Evolutionary conservation across 2,329 filamentous ascomycete genomes (phyloP), one percentile per base, ranked within the genome.

Genomic region (Neofusicoccum kwambonambiense): DNA sequence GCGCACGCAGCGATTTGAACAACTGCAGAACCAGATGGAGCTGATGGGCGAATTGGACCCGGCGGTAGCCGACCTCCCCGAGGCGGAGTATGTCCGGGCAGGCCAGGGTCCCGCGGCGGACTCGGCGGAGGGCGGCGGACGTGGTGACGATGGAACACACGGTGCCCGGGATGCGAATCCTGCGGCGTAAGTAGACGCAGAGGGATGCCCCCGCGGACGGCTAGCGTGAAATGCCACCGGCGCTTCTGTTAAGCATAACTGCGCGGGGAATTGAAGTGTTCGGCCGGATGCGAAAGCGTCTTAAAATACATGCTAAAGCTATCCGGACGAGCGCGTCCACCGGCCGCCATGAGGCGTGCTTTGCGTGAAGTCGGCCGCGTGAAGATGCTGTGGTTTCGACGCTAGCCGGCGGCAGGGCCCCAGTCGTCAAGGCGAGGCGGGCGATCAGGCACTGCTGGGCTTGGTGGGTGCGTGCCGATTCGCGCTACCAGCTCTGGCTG

Each of bases 1-100:
- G 62, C 51, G 70, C 6, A 70, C 71, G 19, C 68, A 71, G 56
- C 57, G 72, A 19, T 68, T 74, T 64, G 67, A 71, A 67, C 64
- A 70, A 47, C 60, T 75, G 54, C 69, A 72, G 65, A 64, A 70
- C 52, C 68, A 67, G 47, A 69, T 74, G 12, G 64, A 64, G 27
- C 22, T 58, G 39, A 34, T 65, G 47, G 63, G 42, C 12, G 54
- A 56, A 31, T 37, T 60, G 11, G 63, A 65, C 2, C 44, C 45
- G n/a, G 31, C 50, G 22, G 27, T 22, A 9, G 61, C 61, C 4
- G 61, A 52, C 19, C 52, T 60, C 15, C 54, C 45, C 2, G 51
- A 50, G 12, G 5, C 45, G 42, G 51, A 27, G 27, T 15, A 42
- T 22, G 22, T 15, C 41, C 49, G 45, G 39, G 51, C 37, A 34